Evolutionary conservation across 345 rosid genomes (phyloP).

Genomic region (Eucalyptus guilfoylei): DNA sequence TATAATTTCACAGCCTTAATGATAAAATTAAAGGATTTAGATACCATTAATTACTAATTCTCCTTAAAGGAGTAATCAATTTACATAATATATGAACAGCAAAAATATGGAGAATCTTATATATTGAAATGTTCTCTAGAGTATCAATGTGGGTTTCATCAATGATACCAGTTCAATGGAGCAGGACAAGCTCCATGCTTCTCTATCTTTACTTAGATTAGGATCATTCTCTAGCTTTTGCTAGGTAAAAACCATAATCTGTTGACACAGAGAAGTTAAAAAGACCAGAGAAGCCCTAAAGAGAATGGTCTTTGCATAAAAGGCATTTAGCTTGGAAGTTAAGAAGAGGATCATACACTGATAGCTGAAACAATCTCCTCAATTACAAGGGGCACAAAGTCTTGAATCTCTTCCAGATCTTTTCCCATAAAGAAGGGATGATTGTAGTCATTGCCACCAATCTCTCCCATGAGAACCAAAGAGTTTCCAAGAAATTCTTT

Average conservation of each 20-base stretch:
- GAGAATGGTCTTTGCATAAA: background rate
- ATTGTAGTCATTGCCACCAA: slow-evolving; percentile 44
- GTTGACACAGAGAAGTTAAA: background rate
- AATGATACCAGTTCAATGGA: background rate
- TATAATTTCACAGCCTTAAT: background rate
- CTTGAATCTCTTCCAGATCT: background rate
- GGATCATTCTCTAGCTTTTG: background rate
- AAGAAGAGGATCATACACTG: slow-evolving; percentile 3
- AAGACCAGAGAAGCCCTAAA: background rate
- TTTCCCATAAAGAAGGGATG: slow-evolving; percentile 6
- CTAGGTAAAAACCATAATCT: background rate
- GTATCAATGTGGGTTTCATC: background rate
- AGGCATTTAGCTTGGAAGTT: background rate
- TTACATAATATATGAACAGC: background rate
- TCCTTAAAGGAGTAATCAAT: background rate
- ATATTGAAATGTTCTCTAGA: background rate
- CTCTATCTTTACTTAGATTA: background rate
- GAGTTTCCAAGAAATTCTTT: slow-evolving; percentile 10
- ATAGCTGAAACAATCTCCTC: slow-evolving; percentile 20
- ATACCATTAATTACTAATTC: background rate
- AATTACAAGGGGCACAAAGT: slow-evolving; percentile 18
- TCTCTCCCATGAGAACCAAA: slow-evolving; percentile 40
- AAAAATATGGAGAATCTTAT: background rate
- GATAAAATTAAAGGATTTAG: background rate
- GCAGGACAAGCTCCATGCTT: background rate